These are phyloP conservation scores for Cryphonectria parasitica DNA, from an alignment of 2,329 filamentous ascomycete species.

Conservation along the genomic window DNA sequence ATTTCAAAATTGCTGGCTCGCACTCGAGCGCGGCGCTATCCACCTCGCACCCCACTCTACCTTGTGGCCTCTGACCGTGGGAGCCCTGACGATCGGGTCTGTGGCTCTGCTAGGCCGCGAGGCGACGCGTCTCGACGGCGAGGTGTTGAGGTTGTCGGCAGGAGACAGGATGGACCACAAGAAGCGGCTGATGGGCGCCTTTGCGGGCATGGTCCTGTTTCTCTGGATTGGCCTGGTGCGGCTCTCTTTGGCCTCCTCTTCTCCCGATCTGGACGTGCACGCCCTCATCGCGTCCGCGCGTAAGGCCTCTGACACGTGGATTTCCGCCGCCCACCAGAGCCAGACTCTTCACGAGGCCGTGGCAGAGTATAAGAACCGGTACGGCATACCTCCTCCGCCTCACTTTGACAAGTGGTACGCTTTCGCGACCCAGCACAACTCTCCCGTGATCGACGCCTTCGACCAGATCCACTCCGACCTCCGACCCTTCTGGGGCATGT, in stretches of 20 bases:
- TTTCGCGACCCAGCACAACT: conserved; percentile 62
- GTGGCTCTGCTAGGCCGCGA: not conserved
- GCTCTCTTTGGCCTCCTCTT: not conserved
- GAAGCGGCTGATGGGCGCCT: not conserved
- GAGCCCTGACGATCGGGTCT: not conserved
- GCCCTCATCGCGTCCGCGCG: not conserved
- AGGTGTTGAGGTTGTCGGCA: not conserved
- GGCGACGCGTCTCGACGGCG: conserved; percentile 2
- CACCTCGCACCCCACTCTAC: not conserved
- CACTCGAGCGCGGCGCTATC: not conserved
- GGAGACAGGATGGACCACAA: not conserved
- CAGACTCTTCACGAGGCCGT: conserved; percentile 63
- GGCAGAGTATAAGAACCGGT: conserved; percentile 66
- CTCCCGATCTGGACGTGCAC: not conserved
- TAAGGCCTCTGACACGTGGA: not conserved
- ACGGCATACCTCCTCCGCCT: conserved; percentile 69
- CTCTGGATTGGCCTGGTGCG: not conserved
- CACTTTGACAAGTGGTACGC: conserved; percentile 75
- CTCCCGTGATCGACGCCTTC: conserved; percentile 71
- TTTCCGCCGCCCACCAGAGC: conserved; percentile 31
- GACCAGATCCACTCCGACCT: conserved; percentile 69
- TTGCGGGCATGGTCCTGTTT: not conserved
- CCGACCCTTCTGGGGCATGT: conserved; percentile 70
- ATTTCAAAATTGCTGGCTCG: not conserved
- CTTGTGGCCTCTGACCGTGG: not conserved